Base-by-base conservation (phyloP, 257 asterid genomes). In the Penstemon barbatus region DNA sequence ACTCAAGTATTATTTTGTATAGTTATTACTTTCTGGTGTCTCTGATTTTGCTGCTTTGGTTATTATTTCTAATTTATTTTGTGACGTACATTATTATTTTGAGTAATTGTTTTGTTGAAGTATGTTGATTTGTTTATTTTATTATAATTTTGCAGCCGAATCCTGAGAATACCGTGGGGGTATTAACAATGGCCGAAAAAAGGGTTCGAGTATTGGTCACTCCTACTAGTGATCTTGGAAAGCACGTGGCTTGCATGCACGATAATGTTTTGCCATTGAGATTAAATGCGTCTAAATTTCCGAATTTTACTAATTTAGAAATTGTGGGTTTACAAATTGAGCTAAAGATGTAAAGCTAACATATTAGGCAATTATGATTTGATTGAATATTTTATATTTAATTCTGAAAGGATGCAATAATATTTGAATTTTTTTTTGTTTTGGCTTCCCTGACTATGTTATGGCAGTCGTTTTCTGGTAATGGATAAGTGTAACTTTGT, bases 221-320 rank as follows among this genome's bases (percentile, higher is more conserved):
- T 57, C 97, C 96, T 0, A 91, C 99, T 36, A 91, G 97, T 71
- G 99, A 94, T 84, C 97, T 94, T n/a, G 97, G 99, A 50, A 94
- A 94, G 85, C 91, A 91, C 85, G 78, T 94, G 80, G 97, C 90
- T 69, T 94, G 97, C 91, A 85, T 92, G 92, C 97, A 94, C 84
- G 97, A 97, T 94, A 74, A 73, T 93, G 69, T 73, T 75, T 77
- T 71, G 8, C 52, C 37, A 51, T 50, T 10, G 25, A 36, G 13
- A 58, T 41, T 25, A 15, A 3, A 57, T 61, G 1, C 55, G 19
- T 67, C 33, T 49, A 12, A 41, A 45, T 65, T 37, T 64, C 45
- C 65, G 15, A 42, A 18, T 53, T 52, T 48, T 61, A 8, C 33
- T 42, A 42, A 6, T 15, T 15, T 15, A 15, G 45, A 41, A 57